These are phyloP conservation scores for Calonectria pseudoturangicola DNA, from an alignment of 2,329 filamentous ascomycete species.

Conservation along the genomic window DNA sequence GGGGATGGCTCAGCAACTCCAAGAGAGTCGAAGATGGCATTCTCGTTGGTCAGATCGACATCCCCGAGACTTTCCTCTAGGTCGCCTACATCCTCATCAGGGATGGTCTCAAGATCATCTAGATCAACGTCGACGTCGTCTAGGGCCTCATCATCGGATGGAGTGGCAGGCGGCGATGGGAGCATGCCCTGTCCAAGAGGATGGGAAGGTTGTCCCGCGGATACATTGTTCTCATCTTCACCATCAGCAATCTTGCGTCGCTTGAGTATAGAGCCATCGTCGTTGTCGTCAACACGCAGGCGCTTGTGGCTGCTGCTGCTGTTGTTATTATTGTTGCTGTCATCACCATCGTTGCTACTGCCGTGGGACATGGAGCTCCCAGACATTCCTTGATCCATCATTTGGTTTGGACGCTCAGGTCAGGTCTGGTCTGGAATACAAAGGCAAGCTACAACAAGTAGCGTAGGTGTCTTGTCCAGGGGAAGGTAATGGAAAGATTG, in stretches of 20 bases:
- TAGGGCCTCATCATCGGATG: conserved; percentile 19
- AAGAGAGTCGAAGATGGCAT: not conserved
- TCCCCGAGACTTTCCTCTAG: not conserved
- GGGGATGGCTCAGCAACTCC: not conserved
- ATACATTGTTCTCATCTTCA: not conserved
- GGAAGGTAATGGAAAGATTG: not conserved
- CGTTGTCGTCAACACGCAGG: not conserved
- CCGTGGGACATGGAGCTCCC: conserved; percentile 9
- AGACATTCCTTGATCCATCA: not conserved
- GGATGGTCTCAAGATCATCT: conserved; percentile 35
- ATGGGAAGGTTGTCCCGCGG: not conserved
- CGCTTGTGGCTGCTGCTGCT: conserved; percentile 11
- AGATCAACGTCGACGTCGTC: conserved; percentile 34
- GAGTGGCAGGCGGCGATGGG: not conserved
- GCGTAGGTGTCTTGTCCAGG: not conserved
- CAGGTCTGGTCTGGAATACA: not conserved
- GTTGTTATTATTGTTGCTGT: conserved; percentile 10
- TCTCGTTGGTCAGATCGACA: conserved; percentile 14
- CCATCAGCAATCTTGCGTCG: not conserved
- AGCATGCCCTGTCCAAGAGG: not conserved
- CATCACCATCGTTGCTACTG: conserved; percentile 6
- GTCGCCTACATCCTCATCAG: conserved; percentile 5
- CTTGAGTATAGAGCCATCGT: not conserved
- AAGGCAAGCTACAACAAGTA: not conserved
- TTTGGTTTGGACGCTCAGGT: not conserved